Evolutionary conservation across 306 rosid species (phyloP).

Genomic region (Vigna radiata): DNA sequence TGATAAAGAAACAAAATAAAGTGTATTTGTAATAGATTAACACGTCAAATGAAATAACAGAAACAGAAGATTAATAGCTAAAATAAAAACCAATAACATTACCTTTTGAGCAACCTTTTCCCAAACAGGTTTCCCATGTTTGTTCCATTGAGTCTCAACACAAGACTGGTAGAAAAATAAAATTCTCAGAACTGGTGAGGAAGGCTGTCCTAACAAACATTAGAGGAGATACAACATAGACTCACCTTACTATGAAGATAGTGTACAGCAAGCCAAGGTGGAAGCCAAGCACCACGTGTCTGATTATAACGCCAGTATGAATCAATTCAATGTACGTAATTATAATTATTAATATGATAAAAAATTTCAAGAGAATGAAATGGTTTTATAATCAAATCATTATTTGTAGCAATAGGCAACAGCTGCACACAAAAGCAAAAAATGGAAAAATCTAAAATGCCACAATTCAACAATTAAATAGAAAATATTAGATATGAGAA

Average conservation of each 20-base stretch:
- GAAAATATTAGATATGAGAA: not conserved
- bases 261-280: conserved; percentile 88
- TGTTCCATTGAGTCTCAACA: conserved; percentile 66
- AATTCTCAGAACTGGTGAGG: conserved; percentile 41
- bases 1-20: conserved; percentile 35
- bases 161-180: conserved; percentile 54
- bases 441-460: not conserved
- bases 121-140: conserved; percentile 79
- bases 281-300: conserved; percentile 93
- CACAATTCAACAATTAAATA: not conserved
- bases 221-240: conserved; percentile 19
- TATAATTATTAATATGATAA: conserved; percentile 1
- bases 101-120: conserved; percentile 77
- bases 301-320: conserved; percentile 52
- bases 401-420: not conserved
- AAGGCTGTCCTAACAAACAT: conserved; percentile 32
- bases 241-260: conserved; percentile 66
- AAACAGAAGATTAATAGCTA: conserved; percentile 28
- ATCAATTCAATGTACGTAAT: conserved; percentile 35
- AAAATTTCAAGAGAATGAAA: conserved; percentile 21
- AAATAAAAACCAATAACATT: conserved; percentile 36
- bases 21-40: conserved; percentile 18
- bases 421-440: conserved; percentile 22
- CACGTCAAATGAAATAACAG: conserved; percentile 4
- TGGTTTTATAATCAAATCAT: not conserved